Conservation (phyloP, 192 early-diverging fungal genomes). For the Rhizophagus prolifer region DNA sequence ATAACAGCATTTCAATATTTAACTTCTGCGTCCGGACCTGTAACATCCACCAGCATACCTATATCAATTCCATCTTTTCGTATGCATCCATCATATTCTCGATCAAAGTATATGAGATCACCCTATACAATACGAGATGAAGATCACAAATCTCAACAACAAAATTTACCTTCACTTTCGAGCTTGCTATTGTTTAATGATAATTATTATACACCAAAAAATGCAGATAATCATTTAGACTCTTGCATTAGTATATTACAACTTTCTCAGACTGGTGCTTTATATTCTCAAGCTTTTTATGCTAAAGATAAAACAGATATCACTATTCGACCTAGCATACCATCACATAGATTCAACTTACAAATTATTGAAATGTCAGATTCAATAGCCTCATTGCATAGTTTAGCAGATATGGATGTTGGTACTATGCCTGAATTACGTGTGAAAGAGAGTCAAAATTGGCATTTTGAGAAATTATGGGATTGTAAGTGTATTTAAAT, state of each 20-base stretch:
- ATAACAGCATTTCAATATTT: slow-evolving; percentile 8
- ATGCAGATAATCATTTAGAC: not conserved
- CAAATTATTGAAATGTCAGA: slow-evolving; percentile 15
- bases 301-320: not conserved
- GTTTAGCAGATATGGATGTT: slow-evolving; percentile 4
- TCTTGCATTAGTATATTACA: slow-evolving; percentile 5
- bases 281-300: slow-evolving; percentile 9
- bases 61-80: slow-evolving; percentile 11
- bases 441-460: not conserved
- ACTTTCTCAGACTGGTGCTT: slow-evolving; percentile 22
- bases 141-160: not conserved
- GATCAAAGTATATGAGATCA: not conserved
- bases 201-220: not conserved
- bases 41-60: not conserved
- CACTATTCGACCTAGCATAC: not conserved
- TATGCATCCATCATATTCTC: slow-evolving; percentile 8
- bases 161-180: slow-evolving; percentile 4
- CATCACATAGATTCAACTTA: not conserved
- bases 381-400: not conserved
- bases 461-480: slow-evolving; percentile 21
- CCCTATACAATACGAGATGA: not conserved
- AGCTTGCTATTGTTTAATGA: not conserved
- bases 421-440: slow-evolving; percentile 8
- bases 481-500: slow-evolving; percentile 5
- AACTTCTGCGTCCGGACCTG: not conserved